Evolutionary conservation across 202 grass and related monocot genomes (phyloP).

Genomic region (Musa balbisiana): DNA sequence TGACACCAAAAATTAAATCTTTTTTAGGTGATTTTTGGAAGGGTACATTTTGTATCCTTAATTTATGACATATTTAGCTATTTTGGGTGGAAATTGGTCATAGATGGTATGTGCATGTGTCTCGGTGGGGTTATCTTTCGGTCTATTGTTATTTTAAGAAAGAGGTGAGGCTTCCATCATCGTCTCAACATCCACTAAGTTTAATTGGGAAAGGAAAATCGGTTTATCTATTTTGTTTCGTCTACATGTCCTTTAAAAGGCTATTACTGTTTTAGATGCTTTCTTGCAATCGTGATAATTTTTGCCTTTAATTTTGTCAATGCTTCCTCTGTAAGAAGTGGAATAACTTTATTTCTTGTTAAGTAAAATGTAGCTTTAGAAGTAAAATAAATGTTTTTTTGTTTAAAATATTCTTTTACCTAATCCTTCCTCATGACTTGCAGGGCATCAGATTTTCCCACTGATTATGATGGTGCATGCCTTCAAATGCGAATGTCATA

Average conservation of each 20-base stretch:
- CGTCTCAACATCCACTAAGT: background rate
- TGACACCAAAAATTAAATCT: background rate
- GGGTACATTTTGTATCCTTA: background rate
- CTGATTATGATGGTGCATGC: slow-evolving; percentile 77
- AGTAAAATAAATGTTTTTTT: background rate
- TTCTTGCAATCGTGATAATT: background rate
- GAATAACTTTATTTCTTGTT: background rate
- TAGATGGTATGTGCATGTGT: background rate
- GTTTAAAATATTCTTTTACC: background rate
- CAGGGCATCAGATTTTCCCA: slow-evolving; percentile 74
- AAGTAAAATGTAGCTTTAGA: background rate
- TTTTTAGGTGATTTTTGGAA: background rate
- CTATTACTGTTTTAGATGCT: background rate
- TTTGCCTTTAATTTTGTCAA: background rate
- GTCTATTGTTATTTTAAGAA: background rate
- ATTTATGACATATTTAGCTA: background rate
- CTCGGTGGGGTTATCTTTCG: background rate
- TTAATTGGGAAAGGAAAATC: too few relatives aligned
- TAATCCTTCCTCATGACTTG: background rate
- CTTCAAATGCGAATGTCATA: slow-evolving; percentile 94
- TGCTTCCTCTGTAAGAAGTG: background rate
- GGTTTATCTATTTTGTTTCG: too few relatives aligned
- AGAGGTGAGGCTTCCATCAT: background rate
- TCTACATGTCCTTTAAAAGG: too few relatives aligned
- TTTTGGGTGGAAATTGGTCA: background rate